Percentiles rank a stretch among this genome's conserved stretches.
Conservation (phyloP, 2,329 filamentous ascomycete genomes). For the Amauroascus verrucosus region DNA sequence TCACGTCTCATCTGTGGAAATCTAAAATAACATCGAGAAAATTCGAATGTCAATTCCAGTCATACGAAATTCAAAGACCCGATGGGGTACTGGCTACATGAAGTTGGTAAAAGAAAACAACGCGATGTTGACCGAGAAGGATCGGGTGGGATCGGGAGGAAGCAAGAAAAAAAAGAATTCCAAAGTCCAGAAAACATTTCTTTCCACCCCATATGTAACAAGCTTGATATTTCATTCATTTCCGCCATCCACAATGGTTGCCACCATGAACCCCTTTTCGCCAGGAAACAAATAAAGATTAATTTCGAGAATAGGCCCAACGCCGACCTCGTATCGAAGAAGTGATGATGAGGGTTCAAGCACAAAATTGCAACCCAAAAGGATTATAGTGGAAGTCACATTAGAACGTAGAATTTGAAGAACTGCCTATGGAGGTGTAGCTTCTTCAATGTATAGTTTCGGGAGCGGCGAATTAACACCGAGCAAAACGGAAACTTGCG, state of each 20-base stretch:
- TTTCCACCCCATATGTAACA: conserved; percentile 6
- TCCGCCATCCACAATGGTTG: conserved; percentile 3
- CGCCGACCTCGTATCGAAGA: not conserved
- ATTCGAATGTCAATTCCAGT: not conserved
- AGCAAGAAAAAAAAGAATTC: not conserved
- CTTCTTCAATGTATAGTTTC: not conserved
- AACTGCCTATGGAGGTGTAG: not conserved
- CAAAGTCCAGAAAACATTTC: not conserved
- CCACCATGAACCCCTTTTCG: not conserved
- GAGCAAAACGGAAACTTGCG: not conserved
- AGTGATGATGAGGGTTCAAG: not conserved
- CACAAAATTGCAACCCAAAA: not conserved
- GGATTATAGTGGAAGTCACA: not conserved
- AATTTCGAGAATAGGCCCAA: not conserved
- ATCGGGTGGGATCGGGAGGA: not conserved
- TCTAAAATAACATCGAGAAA: not conserved
- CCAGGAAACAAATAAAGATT: not conserved
- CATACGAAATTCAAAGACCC: not conserved
- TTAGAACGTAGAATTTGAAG: not conserved
- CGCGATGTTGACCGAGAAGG: not conserved
- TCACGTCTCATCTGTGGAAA: not conserved
- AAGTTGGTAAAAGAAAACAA: not conserved
- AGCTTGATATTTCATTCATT: not conserved
- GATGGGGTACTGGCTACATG: not conserved
- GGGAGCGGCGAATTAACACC: not conserved